Percentiles rank a stretch among this genome's conserved stretches.
Conservation (phyloP, 2,329 filamentous ascomycete species). For the Plectosphaerella sp. region DNA sequence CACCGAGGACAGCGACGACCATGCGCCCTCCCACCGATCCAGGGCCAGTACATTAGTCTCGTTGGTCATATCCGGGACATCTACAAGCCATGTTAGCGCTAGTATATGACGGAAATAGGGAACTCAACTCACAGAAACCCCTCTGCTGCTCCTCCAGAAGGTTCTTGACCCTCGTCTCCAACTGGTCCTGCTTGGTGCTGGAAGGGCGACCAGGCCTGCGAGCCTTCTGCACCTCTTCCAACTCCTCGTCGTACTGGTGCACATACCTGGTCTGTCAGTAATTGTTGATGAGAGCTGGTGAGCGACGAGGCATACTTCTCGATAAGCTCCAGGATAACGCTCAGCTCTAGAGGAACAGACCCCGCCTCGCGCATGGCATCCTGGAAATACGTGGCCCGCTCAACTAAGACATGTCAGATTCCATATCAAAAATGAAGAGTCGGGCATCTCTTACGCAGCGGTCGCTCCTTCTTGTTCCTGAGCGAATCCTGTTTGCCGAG, state of each 20-base stretch:
- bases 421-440: too few relatives aligned
- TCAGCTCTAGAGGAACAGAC: conserved; percentile 44
- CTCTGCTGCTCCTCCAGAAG: conserved; percentile 77
- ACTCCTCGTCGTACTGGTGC: conserved; percentile 67
- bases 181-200: conserved; percentile 69
- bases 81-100: conserved; percentile 29
- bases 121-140: conserved; percentile 70
- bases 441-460: conserved; percentile 53
- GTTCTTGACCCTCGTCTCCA: conserved; percentile 64
- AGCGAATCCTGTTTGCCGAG: conserved; percentile 67
- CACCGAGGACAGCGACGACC: conserved; percentile 72
- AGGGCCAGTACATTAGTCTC: conserved; percentile 61
- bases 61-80: conserved; percentile 71
- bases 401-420: conserved; percentile 17
- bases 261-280: conserved; percentile 48
- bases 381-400: conserved; percentile 60
- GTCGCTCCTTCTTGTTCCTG: conserved; percentile 69
- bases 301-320: conserved; percentile 43
- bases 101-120: neutral
- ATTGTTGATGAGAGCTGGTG: conserved; percentile 3
- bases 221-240: conserved; percentile 59
- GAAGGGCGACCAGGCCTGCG: conserved; percentile 77
- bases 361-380: conserved; percentile 52
- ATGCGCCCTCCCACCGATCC: conserved; percentile 75
- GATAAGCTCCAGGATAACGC: conserved; percentile 58